Evolutionary conservation across 257 asterid species (phyloP).

Genomic region (Asclepias syriaca): DNA sequence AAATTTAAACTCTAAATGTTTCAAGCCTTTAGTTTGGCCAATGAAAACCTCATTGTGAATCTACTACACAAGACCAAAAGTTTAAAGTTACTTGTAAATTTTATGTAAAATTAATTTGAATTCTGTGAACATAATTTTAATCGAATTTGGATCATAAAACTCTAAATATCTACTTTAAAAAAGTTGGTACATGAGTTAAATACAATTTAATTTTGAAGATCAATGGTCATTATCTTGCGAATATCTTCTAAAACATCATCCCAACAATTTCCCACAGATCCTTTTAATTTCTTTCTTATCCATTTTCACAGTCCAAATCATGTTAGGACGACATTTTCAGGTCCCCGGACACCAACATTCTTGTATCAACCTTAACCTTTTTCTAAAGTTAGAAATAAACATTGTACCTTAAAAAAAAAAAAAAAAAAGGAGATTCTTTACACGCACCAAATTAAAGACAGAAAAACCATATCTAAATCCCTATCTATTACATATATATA

Average conservation of each 20-base stretch:
- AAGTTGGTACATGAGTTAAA: too few relatives aligned
- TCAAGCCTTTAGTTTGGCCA: too few relatives aligned
- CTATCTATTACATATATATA: neutral
- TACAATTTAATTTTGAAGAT: neutral
- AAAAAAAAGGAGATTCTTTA: too few relatives aligned
- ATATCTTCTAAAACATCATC: neutral
- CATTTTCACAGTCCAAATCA: neutral
- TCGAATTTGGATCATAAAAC: too few relatives aligned
- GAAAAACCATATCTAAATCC: neutral
- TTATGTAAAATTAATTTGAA: too few relatives aligned
- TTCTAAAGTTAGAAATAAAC: neutral
- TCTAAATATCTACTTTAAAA: too few relatives aligned
- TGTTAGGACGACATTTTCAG: neutral
- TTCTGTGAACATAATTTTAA: too few relatives aligned
- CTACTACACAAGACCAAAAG: too few relatives aligned
- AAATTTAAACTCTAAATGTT: too few relatives aligned
- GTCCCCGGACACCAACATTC: neutral
- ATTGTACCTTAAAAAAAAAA: neutral
- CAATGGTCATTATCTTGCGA: neutral
- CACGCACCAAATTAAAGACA: neutral
- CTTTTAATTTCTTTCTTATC: neutral
- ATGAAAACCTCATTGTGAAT: too few relatives aligned
- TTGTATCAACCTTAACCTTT: neutral
- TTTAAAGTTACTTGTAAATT: too few relatives aligned
- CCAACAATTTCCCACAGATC: neutral